Evolutionary conservation across 805 yeast species (phyloP).

Genomic region (Wickerhamomyces subpelliculosus): DNA sequence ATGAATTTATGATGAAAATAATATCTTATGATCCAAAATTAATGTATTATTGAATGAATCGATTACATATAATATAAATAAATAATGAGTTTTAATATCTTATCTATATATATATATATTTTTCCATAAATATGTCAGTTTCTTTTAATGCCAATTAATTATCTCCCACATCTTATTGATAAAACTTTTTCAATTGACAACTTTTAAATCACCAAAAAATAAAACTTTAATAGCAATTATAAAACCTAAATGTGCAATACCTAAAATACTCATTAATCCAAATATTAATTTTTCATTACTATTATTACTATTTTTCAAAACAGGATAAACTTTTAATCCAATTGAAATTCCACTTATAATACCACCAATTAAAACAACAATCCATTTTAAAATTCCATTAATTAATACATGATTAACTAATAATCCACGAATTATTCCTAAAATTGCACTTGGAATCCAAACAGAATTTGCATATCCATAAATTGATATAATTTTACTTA

Average conservation of each 20-base stretch:
- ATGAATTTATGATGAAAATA: too few species aligned
- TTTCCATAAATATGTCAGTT: too few species aligned
- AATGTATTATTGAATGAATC: too few species aligned
- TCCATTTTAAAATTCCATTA: constrained; percentile 53
- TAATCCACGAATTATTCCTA: constrained; percentile 52
- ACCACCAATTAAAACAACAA: constrained; percentile 53
- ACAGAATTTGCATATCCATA: constrained; percentile 80
- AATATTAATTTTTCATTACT: constrained; percentile 31
- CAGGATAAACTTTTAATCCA: constrained; percentile 37
- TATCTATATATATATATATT: too few species aligned
- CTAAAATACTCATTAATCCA: constrained; percentile 33
- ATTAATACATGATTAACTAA: constrained; percentile 37
- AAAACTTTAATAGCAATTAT: constrained; percentile 59
- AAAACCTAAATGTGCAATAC: constrained; percentile 46
- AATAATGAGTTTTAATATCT: too few species aligned
- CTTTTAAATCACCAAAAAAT: constrained; percentile 44
- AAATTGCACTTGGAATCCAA: constrained; percentile 79
- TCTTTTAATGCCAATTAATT: too few species aligned
- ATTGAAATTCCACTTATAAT: constrained; percentile 53
- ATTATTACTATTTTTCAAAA: constrained; percentile 26
- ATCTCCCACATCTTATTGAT: too few species aligned
- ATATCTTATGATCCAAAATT: too few species aligned
- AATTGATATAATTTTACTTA: constrained; percentile 59
- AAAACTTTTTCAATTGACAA: constrained; percentile 7
- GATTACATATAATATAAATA: too few species aligned